phyloP scores from a whole-genome alignment of 306 rosid species.

The Styphnolobium japonicum region DNA sequence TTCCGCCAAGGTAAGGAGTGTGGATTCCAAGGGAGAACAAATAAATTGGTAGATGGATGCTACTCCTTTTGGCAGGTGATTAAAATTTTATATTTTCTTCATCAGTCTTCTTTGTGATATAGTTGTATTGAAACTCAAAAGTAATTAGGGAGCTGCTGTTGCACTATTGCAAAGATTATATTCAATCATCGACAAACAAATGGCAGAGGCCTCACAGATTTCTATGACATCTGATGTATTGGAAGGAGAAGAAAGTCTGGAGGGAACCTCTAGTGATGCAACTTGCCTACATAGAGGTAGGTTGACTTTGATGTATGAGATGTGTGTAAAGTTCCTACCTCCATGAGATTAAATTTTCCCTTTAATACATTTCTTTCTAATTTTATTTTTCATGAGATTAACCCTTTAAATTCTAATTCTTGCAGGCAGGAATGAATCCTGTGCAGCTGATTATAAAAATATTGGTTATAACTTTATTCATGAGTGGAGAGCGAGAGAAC shows the following conservation, averaged over 20 bases:
- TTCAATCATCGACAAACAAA: conserved; percentile 48
- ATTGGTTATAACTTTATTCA: conserved; percentile 60
- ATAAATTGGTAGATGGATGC: conserved; percentile 96
- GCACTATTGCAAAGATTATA: conserved; percentile 68
- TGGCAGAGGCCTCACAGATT: conserved; percentile 27
- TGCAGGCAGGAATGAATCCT: conserved; percentile 35
- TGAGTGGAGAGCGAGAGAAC: conserved; percentile 44
- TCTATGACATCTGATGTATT: conserved; percentile 20
- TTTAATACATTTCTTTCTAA: background rate
- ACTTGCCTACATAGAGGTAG: conserved; percentile 36
- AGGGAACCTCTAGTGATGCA: conserved; percentile 39
- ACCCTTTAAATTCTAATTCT: conserved; percentile 23
- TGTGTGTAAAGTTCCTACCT: background rate
- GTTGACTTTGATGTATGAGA: conserved; percentile 2
- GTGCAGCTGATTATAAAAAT: conserved; percentile 44
- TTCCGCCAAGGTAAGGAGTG: conserved; percentile 85
- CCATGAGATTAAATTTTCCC: background rate
- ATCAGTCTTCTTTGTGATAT: conserved; percentile 24
- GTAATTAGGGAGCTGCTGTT: conserved; percentile 77
- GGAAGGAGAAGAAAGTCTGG: conserved; percentile 25
- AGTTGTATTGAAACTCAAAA: conserved; percentile 27
- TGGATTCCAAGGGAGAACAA: conserved; percentile 97
- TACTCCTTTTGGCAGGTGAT: conserved; percentile 98
- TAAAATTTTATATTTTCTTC: conserved; percentile 8
- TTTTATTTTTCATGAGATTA: background rate